Evolutionary conservation across 495 filamentous ascomycete genomes (phyloP), one percentile per base, ranked within the genome.

Genomic region (Hyaloscypha hepaticicola): DNA sequence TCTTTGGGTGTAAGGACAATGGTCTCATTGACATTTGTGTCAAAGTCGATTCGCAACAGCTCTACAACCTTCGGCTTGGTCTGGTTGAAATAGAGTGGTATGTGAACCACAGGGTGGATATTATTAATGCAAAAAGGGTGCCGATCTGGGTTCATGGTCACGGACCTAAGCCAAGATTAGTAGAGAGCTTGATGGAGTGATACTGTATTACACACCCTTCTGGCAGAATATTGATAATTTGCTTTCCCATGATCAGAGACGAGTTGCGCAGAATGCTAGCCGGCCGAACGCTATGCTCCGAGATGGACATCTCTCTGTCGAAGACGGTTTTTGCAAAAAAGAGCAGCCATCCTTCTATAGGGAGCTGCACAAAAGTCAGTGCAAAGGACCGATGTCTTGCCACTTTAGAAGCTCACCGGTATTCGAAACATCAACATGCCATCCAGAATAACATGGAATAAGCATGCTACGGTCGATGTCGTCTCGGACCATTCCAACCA

Each of bases 161-260:
- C 95, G 63, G 93, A 96, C 4, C 91, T 93, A 50, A 51, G 6
- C 22, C 64, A 41, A 1, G 33, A 22, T 57, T 33, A 65, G 67
- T 50, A 69, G 75, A 24, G 33, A 27, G 22, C 14, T 55, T 38
- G 3, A 25, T n/a, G 55, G 28, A 14, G 6, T 22, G 55, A 12
- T n/a, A 0, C 16, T 53, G 26, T 26, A 31, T 31, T 22, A 77
- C 87, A 70, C 74, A 93, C 87, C 95, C 95, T 82, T 99, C 95
- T 2, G 95, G 95, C 28, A 99, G 80, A 73, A 98, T 96, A 72
- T 99, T 92, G 72, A 99, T 92, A 66, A 96, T 94, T 77, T 97
- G 92, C 73, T 91, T 93, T 72, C 95, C 95, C 73, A 96, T 82
- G 60, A 98, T 97, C 70, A 97, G 83, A 7, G 94, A 96, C 1